These are phyloP conservation scores for Naegleria lovaniensis DNA, from an alignment of 208 protist species.

Conservation along the genomic window DNA sequence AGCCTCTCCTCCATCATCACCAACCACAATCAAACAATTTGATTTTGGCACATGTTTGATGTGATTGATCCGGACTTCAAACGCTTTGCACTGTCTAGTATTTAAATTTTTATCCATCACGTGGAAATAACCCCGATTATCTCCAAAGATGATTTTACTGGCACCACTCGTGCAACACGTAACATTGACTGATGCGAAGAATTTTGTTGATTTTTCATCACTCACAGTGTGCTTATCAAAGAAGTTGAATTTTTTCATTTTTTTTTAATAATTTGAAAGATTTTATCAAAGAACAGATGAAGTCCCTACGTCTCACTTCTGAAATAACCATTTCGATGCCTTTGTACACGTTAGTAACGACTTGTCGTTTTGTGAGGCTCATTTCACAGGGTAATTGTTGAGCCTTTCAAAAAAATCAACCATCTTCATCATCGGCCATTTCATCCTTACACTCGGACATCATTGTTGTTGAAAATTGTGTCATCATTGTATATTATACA, in stretches of 20 bases:
- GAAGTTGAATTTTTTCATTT: slow-evolving; percentile 13
- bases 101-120: slow-evolving; percentile 8
- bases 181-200: not conserved
- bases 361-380: no score
- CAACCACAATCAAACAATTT: slow-evolving; percentile 15
- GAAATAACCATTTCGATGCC: no score
- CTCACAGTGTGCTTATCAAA: slow-evolving; percentile 10
- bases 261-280: no score
- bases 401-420: no score
- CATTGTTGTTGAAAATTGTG: no score
- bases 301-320: no score
- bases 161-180: not conserved
- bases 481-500: no score
- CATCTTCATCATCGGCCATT: no score
- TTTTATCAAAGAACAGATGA: no score
- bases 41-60: not conserved
- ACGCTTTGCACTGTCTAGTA: not conserved
- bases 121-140: not conserved
- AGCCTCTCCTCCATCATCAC: slow-evolving; percentile 19
- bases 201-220: slow-evolving; percentile 1
- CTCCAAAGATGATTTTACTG: slow-evolving; percentile 14
- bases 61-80: not conserved
- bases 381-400: no score
- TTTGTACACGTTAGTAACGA: no score
- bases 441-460: no score